A percentile compares a stretch with the other conserved stretches of the same genome.
Conservation (phyloP, 1,284 basidiomycete genomes). For the Dichomitus squalens region DNA sequence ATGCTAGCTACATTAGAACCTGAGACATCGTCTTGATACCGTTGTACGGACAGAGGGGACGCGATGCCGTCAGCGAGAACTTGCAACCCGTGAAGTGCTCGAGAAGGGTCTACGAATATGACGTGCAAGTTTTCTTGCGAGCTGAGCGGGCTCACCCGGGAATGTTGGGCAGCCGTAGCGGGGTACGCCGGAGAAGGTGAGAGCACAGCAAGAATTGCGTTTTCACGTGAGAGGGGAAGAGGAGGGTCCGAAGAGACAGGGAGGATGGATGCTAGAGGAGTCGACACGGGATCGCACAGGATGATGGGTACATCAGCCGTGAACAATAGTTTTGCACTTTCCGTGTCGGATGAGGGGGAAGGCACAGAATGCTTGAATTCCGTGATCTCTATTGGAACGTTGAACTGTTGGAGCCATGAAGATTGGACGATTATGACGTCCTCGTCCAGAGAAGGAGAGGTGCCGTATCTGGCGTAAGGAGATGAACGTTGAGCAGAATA, state of each 20-base stretch:
- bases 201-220: conserved; percentile 55
- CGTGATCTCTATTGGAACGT: conserved; percentile 48
- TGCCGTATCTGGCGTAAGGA: conserved; percentile 23
- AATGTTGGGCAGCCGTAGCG: conserved; percentile 22
- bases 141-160: conserved; percentile 11
- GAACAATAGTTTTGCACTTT: conserved; percentile 34
- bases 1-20: conserved; percentile 59
- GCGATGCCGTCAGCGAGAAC: conserved; percentile 46
- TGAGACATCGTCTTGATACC: conserved; percentile 63
- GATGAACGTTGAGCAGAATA: neutral
- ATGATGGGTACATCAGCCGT: conserved; percentile 61
- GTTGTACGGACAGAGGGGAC: conserved; percentile 53
- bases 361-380: conserved; percentile 40
- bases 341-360: conserved; percentile 22
- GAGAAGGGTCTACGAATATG: conserved; percentile 56
- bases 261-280: conserved; percentile 43
- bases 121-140: conserved; percentile 31
- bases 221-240: conserved; percentile 46
- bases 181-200: conserved; percentile 24
- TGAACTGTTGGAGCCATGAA: conserved; percentile 55
- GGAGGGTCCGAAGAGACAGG: conserved; percentile 24
- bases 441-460: conserved; percentile 9
- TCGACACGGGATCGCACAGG: conserved; percentile 58
- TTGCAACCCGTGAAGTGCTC: conserved; percentile 55
- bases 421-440: conserved; percentile 40